phyloP scores from a whole-genome alignment of 139 green algal genomes.

The Chlamydomonas sp. region DNA sequence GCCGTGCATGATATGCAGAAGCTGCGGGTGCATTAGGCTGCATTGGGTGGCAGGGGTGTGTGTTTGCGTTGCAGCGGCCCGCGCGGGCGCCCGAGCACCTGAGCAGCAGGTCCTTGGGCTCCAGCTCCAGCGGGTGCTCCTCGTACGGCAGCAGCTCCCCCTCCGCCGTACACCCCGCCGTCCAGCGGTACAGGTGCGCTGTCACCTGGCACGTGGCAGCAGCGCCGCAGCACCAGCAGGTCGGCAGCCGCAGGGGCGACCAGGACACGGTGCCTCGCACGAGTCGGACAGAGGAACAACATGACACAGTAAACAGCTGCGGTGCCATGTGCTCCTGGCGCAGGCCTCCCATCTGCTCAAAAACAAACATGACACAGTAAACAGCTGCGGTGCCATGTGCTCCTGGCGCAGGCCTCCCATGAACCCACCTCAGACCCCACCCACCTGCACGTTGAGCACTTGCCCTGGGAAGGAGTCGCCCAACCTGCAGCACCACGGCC shows the following conservation, averaged over 20 bases:
- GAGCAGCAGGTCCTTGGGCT: constrained; percentile 7
- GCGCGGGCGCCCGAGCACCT: constrained; percentile 11
- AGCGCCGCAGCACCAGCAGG: no score
- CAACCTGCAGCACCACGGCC: constrained; percentile 35
- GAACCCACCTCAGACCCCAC: background rate
- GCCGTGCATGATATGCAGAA: no score
- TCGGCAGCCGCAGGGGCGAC: no score
- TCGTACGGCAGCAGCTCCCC: constrained; percentile 55
- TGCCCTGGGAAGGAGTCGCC: constrained; percentile 84
- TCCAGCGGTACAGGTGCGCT: constrained; percentile 83
- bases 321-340: no score
- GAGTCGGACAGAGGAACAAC: no score
- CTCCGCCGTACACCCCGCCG: constrained; percentile 18
- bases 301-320: no score
- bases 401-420: background rate
- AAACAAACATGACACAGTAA: no score
- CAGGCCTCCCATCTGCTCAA: no score
- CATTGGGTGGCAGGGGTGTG: background rate
- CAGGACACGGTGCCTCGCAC: no score
- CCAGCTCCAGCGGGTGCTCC: constrained; percentile 34
- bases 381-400: background rate
- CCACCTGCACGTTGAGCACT: constrained; percentile 69
- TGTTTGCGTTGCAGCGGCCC: constrained; percentile 6
- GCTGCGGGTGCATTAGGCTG: no score
- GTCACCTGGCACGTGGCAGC: constrained; percentile 1